These are phyloP conservation scores for Tuber borchii DNA, from an alignment of 495 filamentous ascomycete genomes.

Conservation along the genomic window DNA sequence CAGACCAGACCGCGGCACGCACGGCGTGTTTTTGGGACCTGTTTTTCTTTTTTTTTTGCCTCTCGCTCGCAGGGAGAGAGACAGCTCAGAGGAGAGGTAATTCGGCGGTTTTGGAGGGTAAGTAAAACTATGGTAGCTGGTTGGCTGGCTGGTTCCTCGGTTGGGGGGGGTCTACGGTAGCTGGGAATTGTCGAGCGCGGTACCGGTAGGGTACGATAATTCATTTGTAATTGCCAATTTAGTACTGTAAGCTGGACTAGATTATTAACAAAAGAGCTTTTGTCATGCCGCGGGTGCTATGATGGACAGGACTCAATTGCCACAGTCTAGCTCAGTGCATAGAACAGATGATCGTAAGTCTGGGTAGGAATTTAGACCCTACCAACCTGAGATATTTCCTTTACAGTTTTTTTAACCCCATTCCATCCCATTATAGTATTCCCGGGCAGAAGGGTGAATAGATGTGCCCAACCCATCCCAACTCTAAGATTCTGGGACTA, in stretches of 20 bases:
- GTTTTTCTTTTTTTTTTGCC: background rate
- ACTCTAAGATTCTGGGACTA: background rate
- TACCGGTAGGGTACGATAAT: background rate
- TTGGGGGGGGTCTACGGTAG: no score
- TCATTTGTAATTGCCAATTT: background rate
- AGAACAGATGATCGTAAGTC: background rate
- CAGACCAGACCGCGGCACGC: slow-evolving; percentile 1
- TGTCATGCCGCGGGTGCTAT: background rate
- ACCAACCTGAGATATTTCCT: no score
- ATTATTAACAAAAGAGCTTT: background rate
- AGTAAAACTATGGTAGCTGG: background rate
- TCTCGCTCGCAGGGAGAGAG: background rate
- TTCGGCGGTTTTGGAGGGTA: background rate
- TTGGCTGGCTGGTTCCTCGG: background rate
- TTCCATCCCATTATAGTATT: background rate
- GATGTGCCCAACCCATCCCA: background rate
- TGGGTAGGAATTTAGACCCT: no score
- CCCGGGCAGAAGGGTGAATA: background rate
- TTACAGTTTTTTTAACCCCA: background rate
- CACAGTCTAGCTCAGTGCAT: background rate
- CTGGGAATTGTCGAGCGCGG: no score
- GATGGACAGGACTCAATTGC: no score
- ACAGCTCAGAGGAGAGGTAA: background rate
- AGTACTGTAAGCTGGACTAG: background rate
- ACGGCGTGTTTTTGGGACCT: background rate